phyloP scores from a whole-genome alignment of 2,329 filamentous ascomycete genomes.

The Zarea fungicola region DNA sequence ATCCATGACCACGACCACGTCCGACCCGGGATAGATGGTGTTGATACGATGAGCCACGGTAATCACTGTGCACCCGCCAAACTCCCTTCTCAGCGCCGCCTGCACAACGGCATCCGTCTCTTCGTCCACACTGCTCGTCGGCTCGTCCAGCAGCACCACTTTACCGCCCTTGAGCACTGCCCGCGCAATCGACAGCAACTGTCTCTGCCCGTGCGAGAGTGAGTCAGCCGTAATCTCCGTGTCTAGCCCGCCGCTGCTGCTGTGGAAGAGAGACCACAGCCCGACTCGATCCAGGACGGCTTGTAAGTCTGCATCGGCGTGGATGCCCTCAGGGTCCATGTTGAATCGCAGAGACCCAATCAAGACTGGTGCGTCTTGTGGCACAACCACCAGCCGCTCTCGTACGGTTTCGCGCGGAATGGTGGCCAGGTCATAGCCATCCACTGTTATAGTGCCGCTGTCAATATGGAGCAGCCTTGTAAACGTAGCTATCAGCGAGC shows the following conservation, averaged over 20 bases:
- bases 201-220: slow-evolving; percentile 39
- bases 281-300: slow-evolving; percentile 39
- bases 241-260: slow-evolving; percentile 34
- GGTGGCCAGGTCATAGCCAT: slow-evolving; percentile 32
- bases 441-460: slow-evolving; percentile 37
- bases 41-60: slow-evolving; percentile 11
- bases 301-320: slow-evolving; percentile 36
- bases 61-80: slow-evolving; percentile 4
- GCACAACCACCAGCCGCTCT: slow-evolving; percentile 35
- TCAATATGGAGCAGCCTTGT: slow-evolving; percentile 43
- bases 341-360: slow-evolving; percentile 44
- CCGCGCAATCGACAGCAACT: slow-evolving; percentile 36
- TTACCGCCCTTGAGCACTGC: slow-evolving; percentile 30
- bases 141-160: slow-evolving; percentile 32
- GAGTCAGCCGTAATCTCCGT: slow-evolving; percentile 24
- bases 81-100: background rate
- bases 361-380: slow-evolving; percentile 48
- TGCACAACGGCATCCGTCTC: background rate
- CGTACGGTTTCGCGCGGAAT: slow-evolving; percentile 22
- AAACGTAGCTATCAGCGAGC: slow-evolving; percentile 35
- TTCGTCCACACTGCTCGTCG: slow-evolving; percentile 8
- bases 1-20: slow-evolving; percentile 9
- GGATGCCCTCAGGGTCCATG: slow-evolving; percentile 36
- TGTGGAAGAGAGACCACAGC: slow-evolving; percentile 36
- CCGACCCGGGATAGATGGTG: slow-evolving; percentile 11